Evolutionary conservation across 2,329 filamentous ascomycete species (phyloP).

Genomic region (Fusarium pseudograminearum): DNA sequence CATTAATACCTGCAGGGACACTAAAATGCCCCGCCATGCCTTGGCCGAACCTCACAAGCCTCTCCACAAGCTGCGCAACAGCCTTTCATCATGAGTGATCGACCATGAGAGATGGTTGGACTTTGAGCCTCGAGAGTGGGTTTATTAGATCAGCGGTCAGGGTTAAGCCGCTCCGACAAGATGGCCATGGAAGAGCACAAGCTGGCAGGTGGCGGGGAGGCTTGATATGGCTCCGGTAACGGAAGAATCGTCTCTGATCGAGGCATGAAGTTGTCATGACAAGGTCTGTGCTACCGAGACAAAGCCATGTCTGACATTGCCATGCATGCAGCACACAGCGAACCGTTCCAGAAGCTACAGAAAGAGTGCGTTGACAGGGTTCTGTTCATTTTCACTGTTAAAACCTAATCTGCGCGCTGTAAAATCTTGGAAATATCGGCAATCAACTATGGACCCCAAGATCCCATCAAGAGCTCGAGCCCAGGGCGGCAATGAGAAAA

Average conservation of each 20-base stretch:
- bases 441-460: constrained; percentile 21
- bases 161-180: constrained; percentile 34
- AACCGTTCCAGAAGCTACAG: constrained; percentile 24
- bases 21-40: constrained; percentile 46
- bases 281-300: constrained; percentile 3
- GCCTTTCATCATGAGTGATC: constrained; percentile 42
- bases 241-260: constrained; percentile 3
- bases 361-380: background rate
- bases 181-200: constrained; percentile 9
- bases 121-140: constrained; percentile 37
- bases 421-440: background rate
- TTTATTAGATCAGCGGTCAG: constrained; percentile 46
- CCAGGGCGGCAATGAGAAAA: constrained; percentile 31
- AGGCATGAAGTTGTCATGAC: constrained; percentile 39
- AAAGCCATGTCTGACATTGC: constrained; percentile 1
- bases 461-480: constrained; percentile 24
- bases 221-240: constrained; percentile 12
- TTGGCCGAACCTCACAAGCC: constrained; percentile 45
- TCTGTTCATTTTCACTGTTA: background rate
- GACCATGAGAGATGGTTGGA: constrained; percentile 32
- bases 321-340: background rate
- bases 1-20: constrained; percentile 42
- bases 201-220: constrained; percentile 24
- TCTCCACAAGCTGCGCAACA: constrained; percentile 43
- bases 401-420: background rate